phyloP scores from a whole-genome alignment of 495 filamentous ascomycete genomes.

The Entonaema liquescens region DNA sequence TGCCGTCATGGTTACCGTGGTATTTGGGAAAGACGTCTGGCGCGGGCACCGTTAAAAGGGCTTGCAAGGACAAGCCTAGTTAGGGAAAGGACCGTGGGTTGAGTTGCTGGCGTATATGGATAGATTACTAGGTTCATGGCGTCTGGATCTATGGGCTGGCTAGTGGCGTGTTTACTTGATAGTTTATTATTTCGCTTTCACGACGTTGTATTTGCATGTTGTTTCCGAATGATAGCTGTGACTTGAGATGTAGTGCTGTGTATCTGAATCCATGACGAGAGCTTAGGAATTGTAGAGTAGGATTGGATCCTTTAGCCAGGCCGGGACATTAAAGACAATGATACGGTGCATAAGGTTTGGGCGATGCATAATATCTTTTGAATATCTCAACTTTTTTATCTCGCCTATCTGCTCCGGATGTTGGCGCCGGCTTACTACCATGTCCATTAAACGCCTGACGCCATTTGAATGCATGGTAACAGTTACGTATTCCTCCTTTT shows the following conservation, averaged over 20 bases:
- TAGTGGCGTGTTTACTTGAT: background rate
- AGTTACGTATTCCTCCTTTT: background rate
- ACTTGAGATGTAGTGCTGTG: background rate
- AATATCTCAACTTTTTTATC: background rate
- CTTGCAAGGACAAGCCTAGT: conserved; percentile 38
- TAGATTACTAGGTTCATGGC: conserved; percentile 1
- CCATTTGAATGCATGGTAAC: conserved; percentile 27
- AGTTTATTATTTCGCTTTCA: background rate
- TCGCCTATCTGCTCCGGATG: background rate
- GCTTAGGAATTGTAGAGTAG: background rate
- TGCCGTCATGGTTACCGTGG: conserved; percentile 2
- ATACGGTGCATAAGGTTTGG: background rate
- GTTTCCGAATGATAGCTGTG: background rate
- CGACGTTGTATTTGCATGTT: background rate
- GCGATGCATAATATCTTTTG: background rate
- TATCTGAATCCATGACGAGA: background rate
- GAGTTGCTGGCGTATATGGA: conserved; percentile 6
- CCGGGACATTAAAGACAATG: too few relatives aligned
- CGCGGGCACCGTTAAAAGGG: conserved; percentile 2
- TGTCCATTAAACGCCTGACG: conserved; percentile 27
- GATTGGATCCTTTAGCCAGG: background rate
- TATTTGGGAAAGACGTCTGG: conserved; percentile 20
- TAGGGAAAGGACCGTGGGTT: background rate
- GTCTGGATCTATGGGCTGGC: background rate
- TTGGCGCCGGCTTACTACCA: background rate